Percentiles rank a stretch among this genome's conserved stretches.
Evolutionary conservation across 2,329 filamentous ascomycete genomes (phyloP).

Genomic region (Pseudogymnoascus sp.): DNA sequence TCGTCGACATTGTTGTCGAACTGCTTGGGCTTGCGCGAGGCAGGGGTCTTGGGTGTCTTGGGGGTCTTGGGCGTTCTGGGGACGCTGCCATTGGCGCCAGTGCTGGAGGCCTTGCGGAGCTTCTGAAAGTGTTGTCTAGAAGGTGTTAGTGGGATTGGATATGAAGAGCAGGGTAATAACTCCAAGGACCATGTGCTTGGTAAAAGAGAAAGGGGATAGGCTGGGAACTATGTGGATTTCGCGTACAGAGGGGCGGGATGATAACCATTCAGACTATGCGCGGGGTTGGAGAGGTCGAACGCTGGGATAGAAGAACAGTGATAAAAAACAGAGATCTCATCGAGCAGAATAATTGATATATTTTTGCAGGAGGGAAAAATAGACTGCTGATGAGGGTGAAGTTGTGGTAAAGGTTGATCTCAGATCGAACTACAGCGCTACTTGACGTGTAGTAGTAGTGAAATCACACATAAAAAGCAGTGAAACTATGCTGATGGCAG

Average conservation of each 20-base stretch:
- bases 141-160: conserved; percentile 6
- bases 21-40: neutral
- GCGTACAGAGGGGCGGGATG: neutral
- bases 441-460: neutral
- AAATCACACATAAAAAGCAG: neutral
- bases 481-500: neutral
- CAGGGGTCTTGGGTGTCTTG: conserved; percentile 3
- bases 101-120: conserved; percentile 17
- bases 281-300: neutral
- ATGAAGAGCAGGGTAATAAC: neutral
- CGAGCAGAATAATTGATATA: neutral
- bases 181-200: neutral
- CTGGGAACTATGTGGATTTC: neutral
- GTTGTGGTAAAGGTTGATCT: neutral
- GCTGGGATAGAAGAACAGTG: neutral
- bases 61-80: neutral
- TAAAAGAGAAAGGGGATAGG: neutral
- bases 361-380: neutral
- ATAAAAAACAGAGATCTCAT: neutral
- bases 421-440: neutral
- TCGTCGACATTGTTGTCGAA: conserved; percentile 4
- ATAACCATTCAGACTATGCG: neutral
- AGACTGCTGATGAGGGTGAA: neutral
- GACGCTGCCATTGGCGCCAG: neutral
- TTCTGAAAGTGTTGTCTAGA: conserved; percentile 29